Base-by-base conservation (phyloP, 2,329 filamentous ascomycete genomes). In the Hortaea sp. region DNA sequence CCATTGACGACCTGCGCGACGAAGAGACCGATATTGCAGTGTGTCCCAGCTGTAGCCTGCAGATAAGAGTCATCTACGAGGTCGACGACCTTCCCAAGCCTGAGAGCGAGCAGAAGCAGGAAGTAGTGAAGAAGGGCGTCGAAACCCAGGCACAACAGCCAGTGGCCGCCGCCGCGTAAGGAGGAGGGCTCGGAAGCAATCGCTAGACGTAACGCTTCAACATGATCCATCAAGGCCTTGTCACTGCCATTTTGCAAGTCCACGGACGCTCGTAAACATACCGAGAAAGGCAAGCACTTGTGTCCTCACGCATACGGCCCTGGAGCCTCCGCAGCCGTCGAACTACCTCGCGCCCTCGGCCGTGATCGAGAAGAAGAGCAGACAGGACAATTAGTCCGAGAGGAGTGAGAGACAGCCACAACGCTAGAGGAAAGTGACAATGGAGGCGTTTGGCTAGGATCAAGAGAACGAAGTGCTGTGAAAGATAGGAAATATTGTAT, bases 41-140 rank as follows among this genome's bases (percentile, higher is more conserved):
- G 7, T 98, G 92, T 61, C 92, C 92, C 20, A 95, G 89, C 64
- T 98, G 92, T 68, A 95, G 89, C 66, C 71, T 98, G 58, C 95
- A 94, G 88, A 95, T 98, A 47, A 73, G 84, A 48, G 89, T 98
- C 10, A 94, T 98, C 41, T 98, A 88, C 58, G 92, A 97, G 34
- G 54, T 77, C 69, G 69, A 74, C 49, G 73, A 76, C 61, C 60
- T 79, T 44, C 73, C 73, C 4, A 72, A 74, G 55, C 65, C 68
- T 29, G 66, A 69, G 38, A 53, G 48, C 7, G 50, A 49, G 47
- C 39, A 45, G 38, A 35, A 39, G 9, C n/a, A 45, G 41, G 35
- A 46, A 31, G 43, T 39, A 39, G 42, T 31, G 47, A 42, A 43
- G 35, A 13, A 32, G 29, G 43, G 47, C 44, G 38, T 41, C 40